phyloP scores from a whole-genome alignment of 345 rosid species.

The Mallotus nudiflorus region DNA sequence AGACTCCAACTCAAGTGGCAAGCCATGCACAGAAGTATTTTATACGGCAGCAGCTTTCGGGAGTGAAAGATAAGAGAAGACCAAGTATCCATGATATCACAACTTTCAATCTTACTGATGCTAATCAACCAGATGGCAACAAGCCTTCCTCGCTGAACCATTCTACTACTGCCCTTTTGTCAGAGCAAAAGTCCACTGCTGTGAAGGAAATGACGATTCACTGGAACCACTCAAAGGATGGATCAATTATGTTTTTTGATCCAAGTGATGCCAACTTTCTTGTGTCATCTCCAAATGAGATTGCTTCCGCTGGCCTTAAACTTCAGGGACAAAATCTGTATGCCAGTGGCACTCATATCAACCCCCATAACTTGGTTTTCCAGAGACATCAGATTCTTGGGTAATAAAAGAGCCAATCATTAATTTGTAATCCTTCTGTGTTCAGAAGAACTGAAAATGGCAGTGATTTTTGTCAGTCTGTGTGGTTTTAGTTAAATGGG shows the following conservation, averaged over 20 bases:
- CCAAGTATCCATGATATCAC: conserved; percentile 97
- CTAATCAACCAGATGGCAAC: conserved; percentile 19
- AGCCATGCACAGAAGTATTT: conserved; percentile 99
- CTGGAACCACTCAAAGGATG: conserved; percentile 31
- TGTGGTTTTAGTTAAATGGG: conserved; percentile 13
- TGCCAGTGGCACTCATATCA: conserved; percentile 27
- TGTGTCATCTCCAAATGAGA: conserved; percentile 29
- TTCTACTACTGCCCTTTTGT: conserved; percentile 12
- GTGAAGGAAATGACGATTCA: conserved; percentile 28
- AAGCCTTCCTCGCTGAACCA: conserved; percentile 20
- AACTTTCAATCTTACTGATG: conserved; percentile 49
- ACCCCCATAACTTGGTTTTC: conserved; percentile 34
- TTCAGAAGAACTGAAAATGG: conserved; percentile 6
- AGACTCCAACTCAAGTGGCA: conserved; percentile 97
- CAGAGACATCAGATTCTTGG: conserved; percentile 29
- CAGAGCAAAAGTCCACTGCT: conserved; percentile 24
- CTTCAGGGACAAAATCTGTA: conserved; percentile 36
- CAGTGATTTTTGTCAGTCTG: not conserved
- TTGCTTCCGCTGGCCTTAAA: conserved; percentile 33
- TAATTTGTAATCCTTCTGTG: conserved; percentile 1
- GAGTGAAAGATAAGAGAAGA: conserved; percentile 79
- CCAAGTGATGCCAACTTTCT: conserved; percentile 31
- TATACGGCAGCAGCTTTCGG: conserved; percentile 75
- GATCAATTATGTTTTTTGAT: conserved; percentile 25
- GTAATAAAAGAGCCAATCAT: conserved; percentile 14